Base-by-base conservation (phyloP, 2,329 filamentous ascomycete species). In the Fusarium irregulare region DNA sequence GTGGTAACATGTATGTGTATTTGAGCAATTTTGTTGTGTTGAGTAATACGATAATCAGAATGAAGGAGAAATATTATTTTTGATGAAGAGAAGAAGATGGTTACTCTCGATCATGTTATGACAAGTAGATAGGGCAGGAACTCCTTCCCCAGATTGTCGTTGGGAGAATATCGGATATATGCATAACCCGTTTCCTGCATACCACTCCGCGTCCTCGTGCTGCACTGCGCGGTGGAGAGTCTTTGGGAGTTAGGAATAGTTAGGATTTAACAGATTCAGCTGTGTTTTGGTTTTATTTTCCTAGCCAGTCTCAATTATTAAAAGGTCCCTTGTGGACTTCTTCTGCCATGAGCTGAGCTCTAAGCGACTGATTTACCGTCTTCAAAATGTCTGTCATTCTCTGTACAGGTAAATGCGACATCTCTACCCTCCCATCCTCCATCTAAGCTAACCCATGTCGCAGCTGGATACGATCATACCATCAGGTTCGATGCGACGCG, bases 391-490 rank as follows among this genome's bases (percentile, higher is more conserved):
- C 87, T 75, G 87, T 89, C 73, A 89, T 89, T 81, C 84, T 89
- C 66, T 89, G 87, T 76, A 89, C 87, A 77, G 87, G 87, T 88
- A 82, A 73, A 73, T n/a, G 42, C 56, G 56, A 51, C 30, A 40
- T n/a, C 50, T 61, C 53, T n/a, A 34, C 30, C 30, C 12, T 42
- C 28, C 50, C 25, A 20, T 45, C 20, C 45, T 53, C 37, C 40
- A 50, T 53, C 18, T 55, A 55, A 56, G 66, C 75, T 78, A 73
- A 75, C 57, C 53, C 53, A 56, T 57, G 20, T 40, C 51, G 30
- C 61, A 88, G 87, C 87, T 72, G 87, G 87, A 72, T 89, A 89
- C 77, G 87, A 89, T 80, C 87, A 89, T 78, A 89, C 87, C 40
- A 89, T 89, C 73, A 84, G 87, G 86, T 88, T 73, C 73, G 76